phyloP scores from a whole-genome alignment of 352 stramenopile genomes.

The Pythium volutum region DNA sequence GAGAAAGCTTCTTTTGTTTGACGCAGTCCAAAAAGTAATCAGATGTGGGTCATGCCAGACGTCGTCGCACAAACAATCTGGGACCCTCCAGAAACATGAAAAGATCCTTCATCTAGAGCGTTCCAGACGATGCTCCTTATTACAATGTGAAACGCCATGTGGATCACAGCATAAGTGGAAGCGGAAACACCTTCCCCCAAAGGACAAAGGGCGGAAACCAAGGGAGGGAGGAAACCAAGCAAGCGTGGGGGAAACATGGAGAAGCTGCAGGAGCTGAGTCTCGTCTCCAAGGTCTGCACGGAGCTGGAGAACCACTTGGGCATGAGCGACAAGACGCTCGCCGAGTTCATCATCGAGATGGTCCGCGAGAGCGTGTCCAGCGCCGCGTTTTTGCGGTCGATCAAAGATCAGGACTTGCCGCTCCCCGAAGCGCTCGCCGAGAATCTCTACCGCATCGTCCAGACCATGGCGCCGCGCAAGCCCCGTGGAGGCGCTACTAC shows the following conservation, averaged over 20 bases:
- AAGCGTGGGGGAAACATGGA: constrained; percentile 48
- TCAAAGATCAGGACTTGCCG: constrained; percentile 64
- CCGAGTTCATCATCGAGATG: constrained; percentile 95
- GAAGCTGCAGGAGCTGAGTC: constrained; percentile 85
- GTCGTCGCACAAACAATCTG: no score
- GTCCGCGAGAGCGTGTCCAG: constrained; percentile 73
- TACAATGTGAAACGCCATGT: background rate
- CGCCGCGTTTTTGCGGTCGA: constrained; percentile 49
- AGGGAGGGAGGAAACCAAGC: constrained; percentile 5
- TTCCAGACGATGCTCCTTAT: constrained; percentile 1
- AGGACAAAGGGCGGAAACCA: no score
- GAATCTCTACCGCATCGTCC: constrained; percentile 80
- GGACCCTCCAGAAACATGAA: constrained; percentile 3
- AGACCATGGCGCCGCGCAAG: constrained; percentile 69
- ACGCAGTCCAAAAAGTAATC: constrained; percentile 18
- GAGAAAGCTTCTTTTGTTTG: constrained; percentile 10
- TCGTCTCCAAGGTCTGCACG: constrained; percentile 87
- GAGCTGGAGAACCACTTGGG: constrained; percentile 91
- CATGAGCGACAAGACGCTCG: constrained; percentile 95
- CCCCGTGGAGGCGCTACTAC: background rate
- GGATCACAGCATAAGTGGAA: constrained; percentile 9
- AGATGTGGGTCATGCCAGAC: background rate
- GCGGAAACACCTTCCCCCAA: constrained; percentile 4
- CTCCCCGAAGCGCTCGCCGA: constrained; percentile 59
- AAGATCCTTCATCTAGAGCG: background rate